A percentile compares a stretch with the other conserved stretches of the same genome.
Conservation (phyloP, 345 rosid species). For the Ricinus communis region DNA sequence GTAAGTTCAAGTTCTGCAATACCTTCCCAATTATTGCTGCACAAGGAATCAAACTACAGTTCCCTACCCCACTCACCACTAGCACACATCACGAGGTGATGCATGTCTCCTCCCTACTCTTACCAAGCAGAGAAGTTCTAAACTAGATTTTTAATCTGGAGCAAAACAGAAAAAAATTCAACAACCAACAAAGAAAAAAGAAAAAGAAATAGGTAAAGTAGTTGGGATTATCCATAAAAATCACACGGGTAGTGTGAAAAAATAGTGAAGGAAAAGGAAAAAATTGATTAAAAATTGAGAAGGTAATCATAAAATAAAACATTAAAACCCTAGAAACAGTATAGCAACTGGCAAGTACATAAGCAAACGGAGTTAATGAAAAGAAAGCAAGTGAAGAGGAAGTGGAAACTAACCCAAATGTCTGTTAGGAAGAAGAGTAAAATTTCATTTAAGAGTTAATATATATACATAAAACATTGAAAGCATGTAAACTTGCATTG, state of each 20-base stretch:
- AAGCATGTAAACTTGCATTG: slow-evolving; percentile 30
- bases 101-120: background rate
- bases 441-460: slow-evolving; percentile 18
- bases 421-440: background rate
- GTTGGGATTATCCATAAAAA: too few relatives aligned
- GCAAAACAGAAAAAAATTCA: too few relatives aligned
- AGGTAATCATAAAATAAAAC: too few relatives aligned
- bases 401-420: slow-evolving; percentile 33
- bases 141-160: too few relatives aligned
- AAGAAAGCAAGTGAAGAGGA: background rate
- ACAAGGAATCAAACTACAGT: background rate
- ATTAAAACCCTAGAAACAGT: background rate
- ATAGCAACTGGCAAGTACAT: background rate
- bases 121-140: background rate
- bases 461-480: too few relatives aligned
- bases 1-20: background rate
- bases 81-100: background rate
- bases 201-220: too few relatives aligned
- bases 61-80: background rate
- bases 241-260: too few relatives aligned
- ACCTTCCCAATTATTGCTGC: slow-evolving; percentile 4
- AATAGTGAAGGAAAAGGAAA: too few relatives aligned
- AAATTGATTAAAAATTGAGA: too few relatives aligned
- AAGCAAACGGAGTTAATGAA: background rate
- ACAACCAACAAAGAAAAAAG: too few relatives aligned